Evolutionary conservation across 1,284 basidiomycete genomes (phyloP).

Genomic region (Microbotryomycetes sp.): DNA sequence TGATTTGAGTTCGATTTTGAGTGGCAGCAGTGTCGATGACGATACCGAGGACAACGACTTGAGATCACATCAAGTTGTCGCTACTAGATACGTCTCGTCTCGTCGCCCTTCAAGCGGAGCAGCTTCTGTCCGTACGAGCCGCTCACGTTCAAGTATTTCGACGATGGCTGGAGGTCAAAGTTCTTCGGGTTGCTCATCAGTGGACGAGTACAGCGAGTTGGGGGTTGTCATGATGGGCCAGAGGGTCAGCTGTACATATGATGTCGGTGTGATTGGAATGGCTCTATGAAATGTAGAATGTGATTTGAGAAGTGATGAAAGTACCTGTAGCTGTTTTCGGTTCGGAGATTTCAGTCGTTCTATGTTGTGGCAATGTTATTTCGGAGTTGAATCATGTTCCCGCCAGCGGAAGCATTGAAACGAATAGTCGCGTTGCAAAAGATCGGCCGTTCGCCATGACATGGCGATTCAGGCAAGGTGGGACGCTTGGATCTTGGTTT

Average conservation of each 20-base stretch:
- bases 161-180: slow-evolving; percentile 7
- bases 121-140: not conserved
- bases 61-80: not conserved
- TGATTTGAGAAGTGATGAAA: too few species aligned
- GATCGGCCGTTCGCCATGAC: too few species aligned
- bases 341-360: too few species aligned
- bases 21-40: too few species aligned
- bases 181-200: slow-evolving; percentile 9
- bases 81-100: not conserved
- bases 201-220: slow-evolving; percentile 8
- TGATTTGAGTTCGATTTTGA: not conserved
- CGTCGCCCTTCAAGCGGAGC: not conserved
- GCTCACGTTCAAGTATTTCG: slow-evolving; percentile 1
- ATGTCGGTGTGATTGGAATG: slow-evolving; percentile 24
- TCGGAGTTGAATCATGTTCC: too few species aligned
- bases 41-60: slow-evolving; percentile 4
- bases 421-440: too few species aligned
- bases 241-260: slow-evolving; percentile 25
- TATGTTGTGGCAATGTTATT: too few species aligned
- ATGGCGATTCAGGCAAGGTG: too few species aligned
- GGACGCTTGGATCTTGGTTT: too few species aligned
- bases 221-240: slow-evolving; percentile 31
- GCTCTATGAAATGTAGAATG: too few species aligned
- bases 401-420: too few species aligned
- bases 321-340: too few species aligned